phyloP scores from a whole-genome alignment of 257 asterid species.

The Solanum sejunctum region DNA sequence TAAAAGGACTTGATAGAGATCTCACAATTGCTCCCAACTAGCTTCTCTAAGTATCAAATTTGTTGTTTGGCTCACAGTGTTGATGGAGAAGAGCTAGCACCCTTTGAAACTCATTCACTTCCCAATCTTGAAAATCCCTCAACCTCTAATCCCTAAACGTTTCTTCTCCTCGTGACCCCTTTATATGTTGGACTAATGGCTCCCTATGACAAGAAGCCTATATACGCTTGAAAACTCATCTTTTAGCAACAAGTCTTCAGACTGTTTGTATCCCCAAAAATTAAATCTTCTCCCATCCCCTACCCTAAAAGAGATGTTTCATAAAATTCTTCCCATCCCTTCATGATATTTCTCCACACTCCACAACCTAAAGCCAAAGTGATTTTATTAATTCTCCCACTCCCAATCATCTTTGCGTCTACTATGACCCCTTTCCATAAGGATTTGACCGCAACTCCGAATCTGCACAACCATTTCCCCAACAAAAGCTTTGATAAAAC shows the following conservation, averaged over 20 bases:
- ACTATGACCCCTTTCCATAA: background rate
- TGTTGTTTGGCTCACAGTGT: background rate
- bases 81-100: background rate
- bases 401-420: background rate
- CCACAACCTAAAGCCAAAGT: background rate
- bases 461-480: background rate
- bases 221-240: background rate
- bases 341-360: background rate
- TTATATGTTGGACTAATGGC: background rate
- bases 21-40: background rate
- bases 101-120: background rate
- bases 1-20: background rate
- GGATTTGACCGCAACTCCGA: background rate
- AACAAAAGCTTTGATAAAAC: background rate
- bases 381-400: background rate
- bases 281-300: background rate
- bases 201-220: background rate
- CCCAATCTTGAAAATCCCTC: background rate
- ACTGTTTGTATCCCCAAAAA: background rate
- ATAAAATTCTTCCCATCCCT: background rate
- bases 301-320: background rate
- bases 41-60: background rate
- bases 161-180: background rate
- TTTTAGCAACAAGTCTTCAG: background rate
- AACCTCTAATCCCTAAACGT: background rate